Evolutionary conservation across 306 rosid genomes (phyloP).

Genomic region (Potentilla sterilis): DNA sequence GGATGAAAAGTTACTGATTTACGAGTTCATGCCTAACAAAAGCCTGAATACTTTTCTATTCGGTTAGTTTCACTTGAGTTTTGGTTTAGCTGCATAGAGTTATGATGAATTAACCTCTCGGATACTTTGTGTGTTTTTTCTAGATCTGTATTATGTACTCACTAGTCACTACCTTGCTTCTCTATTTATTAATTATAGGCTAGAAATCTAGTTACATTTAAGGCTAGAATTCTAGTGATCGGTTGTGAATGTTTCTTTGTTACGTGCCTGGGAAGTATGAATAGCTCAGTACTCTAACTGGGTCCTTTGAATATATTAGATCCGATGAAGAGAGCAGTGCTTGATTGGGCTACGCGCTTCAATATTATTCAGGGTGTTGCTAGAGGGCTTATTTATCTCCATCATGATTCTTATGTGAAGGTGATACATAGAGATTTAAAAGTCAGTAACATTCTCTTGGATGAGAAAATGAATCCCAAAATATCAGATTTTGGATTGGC

Average conservation of each 20-base stretch:
- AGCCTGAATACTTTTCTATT: conserved; percentile 28
- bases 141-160: no score
- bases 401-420: not conserved
- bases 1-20: conserved; percentile 28
- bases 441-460: not conserved
- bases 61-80: not conserved
- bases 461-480: not conserved
- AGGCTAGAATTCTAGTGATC: no score
- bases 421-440: not conserved
- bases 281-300: no score
- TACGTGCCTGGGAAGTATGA: no score
- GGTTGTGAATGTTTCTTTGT: no score
- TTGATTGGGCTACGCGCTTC: not conserved
- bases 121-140: no score
- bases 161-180: no score
- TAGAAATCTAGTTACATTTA: no score
- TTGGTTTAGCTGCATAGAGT: no score
- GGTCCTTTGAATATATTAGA: not conserved
- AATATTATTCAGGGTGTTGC: not conserved
- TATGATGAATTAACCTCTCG: no score
- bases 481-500: not conserved
- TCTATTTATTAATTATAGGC: no score
- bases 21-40: conserved; percentile 31
- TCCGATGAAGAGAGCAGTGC: not conserved
- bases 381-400: not conserved